Evolutionary conservation across 2,329 filamentous ascomycete species (phyloP).

Genomic region (Venturia asperata): DNA sequence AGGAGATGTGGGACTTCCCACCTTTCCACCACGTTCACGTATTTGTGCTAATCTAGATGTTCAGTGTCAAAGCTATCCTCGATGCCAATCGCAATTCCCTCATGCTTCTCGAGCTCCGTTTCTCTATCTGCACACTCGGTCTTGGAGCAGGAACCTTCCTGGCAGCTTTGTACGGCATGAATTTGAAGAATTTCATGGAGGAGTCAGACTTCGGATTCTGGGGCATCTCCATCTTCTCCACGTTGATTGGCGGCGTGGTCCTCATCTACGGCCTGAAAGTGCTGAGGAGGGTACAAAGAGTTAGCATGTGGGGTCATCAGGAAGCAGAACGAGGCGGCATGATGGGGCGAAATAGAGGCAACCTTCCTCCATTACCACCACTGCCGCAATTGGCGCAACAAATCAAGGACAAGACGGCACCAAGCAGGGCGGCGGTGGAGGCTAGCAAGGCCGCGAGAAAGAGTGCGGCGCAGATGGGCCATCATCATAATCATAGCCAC

Average conservation of each 20-base stretch:
- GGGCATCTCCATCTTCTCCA: slow-evolving; percentile 63
- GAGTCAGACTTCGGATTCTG: slow-evolving; percentile 83
- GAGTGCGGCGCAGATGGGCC: not conserved
- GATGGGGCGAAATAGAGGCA: not conserved
- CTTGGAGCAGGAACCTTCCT: slow-evolving; percentile 91
- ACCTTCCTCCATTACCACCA: slow-evolving; percentile 7
- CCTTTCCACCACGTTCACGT: not conserved
- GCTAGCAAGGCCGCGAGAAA: slow-evolving; percentile 5
- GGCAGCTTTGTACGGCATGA: slow-evolving; percentile 99
- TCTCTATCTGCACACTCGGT: slow-evolving; percentile 91
- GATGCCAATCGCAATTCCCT: slow-evolving; percentile 97
- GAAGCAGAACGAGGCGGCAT: slow-evolving; percentile 5
- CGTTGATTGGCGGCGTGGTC: slow-evolving; percentile 66
- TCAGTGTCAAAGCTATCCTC: slow-evolving; percentile 86
- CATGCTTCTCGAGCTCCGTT: slow-evolving; percentile 94
- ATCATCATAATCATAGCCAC: not conserved
- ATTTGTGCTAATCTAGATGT: slow-evolving; percentile 22
- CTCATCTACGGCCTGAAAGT: slow-evolving; percentile 78
- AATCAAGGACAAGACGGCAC: not conserved
- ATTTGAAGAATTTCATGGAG: slow-evolving; percentile 97
- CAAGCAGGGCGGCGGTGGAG: not conserved
- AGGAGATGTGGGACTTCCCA: slow-evolving; percentile 71
- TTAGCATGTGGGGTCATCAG: slow-evolving; percentile 69
- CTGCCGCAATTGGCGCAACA: not conserved
- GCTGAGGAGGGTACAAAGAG: slow-evolving; percentile 75